phyloP scores from a whole-genome alignment of 2,329 filamentous ascomycete genomes.

The Beauveria sp. region DNA sequence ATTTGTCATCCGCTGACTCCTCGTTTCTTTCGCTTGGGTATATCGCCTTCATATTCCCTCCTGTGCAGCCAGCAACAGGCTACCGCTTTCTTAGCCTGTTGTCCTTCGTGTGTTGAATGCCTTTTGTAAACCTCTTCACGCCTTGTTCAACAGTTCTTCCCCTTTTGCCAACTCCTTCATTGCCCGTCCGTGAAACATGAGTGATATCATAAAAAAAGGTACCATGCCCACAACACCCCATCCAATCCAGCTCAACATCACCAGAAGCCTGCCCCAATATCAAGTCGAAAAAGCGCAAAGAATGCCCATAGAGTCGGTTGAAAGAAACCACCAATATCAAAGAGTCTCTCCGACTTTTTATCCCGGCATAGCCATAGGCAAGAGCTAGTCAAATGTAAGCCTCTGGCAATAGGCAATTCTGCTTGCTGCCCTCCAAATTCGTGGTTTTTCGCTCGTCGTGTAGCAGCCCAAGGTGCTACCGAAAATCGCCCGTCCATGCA shows the following conservation, averaged over 20 bases:
- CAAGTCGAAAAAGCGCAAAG: constrained; percentile 1
- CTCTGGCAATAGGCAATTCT: constrained; percentile 7
- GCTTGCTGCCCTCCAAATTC: constrained; percentile 6
- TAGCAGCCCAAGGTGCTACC: constrained; percentile 12
- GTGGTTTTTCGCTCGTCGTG: constrained; percentile 3
- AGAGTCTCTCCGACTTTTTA: not conserved
- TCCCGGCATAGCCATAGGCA: constrained; percentile 7
- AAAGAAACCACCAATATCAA: constrained; percentile 3
- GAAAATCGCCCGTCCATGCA: constrained; percentile 2
- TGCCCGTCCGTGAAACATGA: constrained; percentile 25
- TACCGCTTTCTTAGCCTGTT: not conserved
- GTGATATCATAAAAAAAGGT: constrained; percentile 27
- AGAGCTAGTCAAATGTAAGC: constrained; percentile 5
- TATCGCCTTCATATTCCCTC: constrained; percentile 12
- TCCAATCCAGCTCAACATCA: constrained; percentile 18
- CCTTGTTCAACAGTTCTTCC: constrained; percentile 15
- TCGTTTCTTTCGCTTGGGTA: constrained; percentile 14
- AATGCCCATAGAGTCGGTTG: constrained; percentile 3
- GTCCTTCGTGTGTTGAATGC: not conserved
- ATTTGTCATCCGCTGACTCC: constrained; percentile 15
- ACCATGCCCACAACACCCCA: constrained; percentile 24
- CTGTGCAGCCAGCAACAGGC: constrained; percentile 9
- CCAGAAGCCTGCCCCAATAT: constrained; percentile 16
- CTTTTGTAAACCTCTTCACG: constrained; percentile 1
- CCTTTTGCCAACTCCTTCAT: constrained; percentile 21